Conservation (phyloP, 169 alveolate species). For the Plasmodium vivax region DNA sequence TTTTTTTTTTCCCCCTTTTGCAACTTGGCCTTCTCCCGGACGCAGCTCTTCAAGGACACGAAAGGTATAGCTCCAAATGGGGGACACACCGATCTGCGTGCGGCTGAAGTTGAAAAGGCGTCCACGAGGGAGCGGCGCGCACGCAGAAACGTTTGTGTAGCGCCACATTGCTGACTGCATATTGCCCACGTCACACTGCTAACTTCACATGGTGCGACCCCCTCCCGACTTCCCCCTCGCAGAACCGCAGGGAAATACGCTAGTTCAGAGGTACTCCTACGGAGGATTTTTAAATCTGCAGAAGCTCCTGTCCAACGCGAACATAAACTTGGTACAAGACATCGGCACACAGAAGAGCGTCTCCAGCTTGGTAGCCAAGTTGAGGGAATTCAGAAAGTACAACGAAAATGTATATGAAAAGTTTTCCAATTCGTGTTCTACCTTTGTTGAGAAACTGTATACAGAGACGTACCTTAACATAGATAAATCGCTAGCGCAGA, state of each 20-base stretch:
- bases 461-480: slow-evolving; percentile 37
- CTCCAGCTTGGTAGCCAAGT: neutral
- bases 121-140: neutral
- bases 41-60: slow-evolving; percentile 24
- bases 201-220: neutral
- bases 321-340: slow-evolving; percentile 21
- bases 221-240: neutral
- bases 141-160: no score
- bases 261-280: slow-evolving; percentile 46
- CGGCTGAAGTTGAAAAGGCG: neutral
- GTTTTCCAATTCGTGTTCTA: slow-evolving; percentile 14
- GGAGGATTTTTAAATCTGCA: slow-evolving; percentile 53
- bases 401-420: slow-evolving; percentile 34
- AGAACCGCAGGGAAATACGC: slow-evolving; percentile 16
- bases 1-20: neutral
- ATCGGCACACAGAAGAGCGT: slow-evolving; percentile 24
- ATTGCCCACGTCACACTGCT: neutral
- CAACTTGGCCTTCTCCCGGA: neutral
- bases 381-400: neutral
- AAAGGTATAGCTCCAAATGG: slow-evolving; percentile 1
- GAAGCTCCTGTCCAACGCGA: slow-evolving; percentile 12
- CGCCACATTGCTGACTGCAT: neutral
- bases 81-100: neutral
- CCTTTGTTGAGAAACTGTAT: slow-evolving; percentile 41
- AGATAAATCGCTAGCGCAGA: slow-evolving; percentile 28